Evolutionary conservation across 2,329 filamentous ascomycete species (phyloP).

Genomic region (Colletotrichum trifolii): DNA sequence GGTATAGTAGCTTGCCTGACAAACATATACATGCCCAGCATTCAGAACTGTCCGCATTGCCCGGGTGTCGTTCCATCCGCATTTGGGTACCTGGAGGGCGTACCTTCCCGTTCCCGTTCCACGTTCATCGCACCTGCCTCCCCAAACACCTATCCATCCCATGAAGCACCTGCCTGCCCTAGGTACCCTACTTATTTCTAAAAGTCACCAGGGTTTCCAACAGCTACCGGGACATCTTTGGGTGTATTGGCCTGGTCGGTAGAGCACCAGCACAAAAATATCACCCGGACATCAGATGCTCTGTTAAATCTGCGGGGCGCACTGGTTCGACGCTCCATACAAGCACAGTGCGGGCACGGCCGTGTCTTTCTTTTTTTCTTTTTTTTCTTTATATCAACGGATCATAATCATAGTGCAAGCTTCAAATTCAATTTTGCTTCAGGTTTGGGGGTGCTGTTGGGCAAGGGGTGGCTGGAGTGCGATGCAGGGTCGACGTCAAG

Average conservation of each 20-base stretch:
- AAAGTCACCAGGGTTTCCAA: background rate
- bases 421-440: no score
- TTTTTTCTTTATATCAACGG: background rate
- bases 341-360: background rate
- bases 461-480: no score
- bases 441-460: no score
- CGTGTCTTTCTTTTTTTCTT: background rate
- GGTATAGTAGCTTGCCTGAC: no score
- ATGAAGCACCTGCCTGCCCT: no score
- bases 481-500: no score
- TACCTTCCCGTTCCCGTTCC: no score
- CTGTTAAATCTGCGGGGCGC: slow-evolving; percentile 8
- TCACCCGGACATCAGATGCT: slow-evolving; percentile 3
- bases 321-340: slow-evolving; percentile 5
- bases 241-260: slow-evolving; percentile 9
- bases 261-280: slow-evolving; percentile 3
- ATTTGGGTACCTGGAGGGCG: no score
- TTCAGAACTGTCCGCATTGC: no score
- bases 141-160: background rate
- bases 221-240: slow-evolving; percentile 12
- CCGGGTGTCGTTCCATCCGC: no score
- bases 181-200: background rate
- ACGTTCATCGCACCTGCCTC: background rate
- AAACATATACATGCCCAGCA: no score
- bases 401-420: no score